Conservation (phyloP, 805 yeast species). For the Cyberlindnera euphorbiae region DNA sequence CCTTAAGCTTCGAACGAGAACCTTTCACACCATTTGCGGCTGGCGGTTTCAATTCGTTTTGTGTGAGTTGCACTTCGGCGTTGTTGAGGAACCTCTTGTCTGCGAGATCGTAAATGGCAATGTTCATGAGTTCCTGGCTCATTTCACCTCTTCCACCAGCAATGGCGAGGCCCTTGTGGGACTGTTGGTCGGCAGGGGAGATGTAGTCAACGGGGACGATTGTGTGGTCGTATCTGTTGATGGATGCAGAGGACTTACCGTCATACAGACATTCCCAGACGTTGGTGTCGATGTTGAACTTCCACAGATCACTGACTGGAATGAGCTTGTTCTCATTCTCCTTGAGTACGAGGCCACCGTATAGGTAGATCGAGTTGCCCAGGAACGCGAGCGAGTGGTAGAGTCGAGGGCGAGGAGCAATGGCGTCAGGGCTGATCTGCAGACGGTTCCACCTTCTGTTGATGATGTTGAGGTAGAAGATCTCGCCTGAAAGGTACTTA, state of each 20-base stretch:
- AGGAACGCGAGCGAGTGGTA: constrained; percentile 54
- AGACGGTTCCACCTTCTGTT: constrained; percentile 54
- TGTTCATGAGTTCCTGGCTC: constrained; percentile 28
- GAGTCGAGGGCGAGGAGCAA: constrained; percentile 34
- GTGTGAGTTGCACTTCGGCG: constrained; percentile 17
- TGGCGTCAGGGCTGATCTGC: constrained; percentile 18
- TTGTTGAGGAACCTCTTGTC: constrained; percentile 26
- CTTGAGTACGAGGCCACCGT: constrained; percentile 57
- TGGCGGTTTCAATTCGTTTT: constrained; percentile 19
- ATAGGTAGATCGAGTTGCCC: constrained; percentile 48
- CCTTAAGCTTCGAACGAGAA: constrained; percentile 13
- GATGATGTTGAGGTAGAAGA: constrained; percentile 55
- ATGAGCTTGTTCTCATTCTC: constrained; percentile 32
- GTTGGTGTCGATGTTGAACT: constrained; percentile 46
- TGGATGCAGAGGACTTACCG: constrained; percentile 33
- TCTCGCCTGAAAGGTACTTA: constrained; percentile 48
- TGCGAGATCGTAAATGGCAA: constrained; percentile 41
- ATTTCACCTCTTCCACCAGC: constrained; percentile 46
- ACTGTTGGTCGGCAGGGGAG: constrained; percentile 30
- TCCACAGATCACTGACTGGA: constrained; percentile 67
- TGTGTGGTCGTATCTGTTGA: constrained; percentile 49
- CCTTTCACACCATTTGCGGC: constrained; percentile 6
- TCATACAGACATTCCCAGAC: constrained; percentile 51
- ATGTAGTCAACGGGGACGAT: constrained; percentile 38
- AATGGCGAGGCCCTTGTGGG: constrained; percentile 47